These are phyloP conservation scores for Plectosphaerella plurivora DNA, from an alignment of 2,329 filamentous ascomycete species.

Conservation along the genomic window DNA sequence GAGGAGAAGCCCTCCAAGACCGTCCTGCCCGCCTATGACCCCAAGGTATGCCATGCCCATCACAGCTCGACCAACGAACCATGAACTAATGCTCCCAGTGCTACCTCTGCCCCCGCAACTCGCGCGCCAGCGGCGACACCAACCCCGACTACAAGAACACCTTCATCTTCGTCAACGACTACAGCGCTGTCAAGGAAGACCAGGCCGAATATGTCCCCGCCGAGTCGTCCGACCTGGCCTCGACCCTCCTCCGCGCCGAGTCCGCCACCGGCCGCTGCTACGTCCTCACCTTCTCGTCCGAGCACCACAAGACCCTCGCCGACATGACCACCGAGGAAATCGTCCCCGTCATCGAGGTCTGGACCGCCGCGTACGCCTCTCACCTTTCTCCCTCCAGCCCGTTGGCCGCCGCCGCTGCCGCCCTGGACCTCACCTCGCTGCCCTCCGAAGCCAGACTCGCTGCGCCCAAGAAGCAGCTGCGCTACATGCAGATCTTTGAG, in stretches of 20 bases:
- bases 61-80: neutral
- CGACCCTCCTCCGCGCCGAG: constrained; percentile 74
- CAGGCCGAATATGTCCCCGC: constrained; percentile 69
- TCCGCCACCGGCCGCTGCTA: constrained; percentile 94
- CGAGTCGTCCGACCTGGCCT: constrained; percentile 52
- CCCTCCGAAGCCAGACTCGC: constrained; percentile 30
- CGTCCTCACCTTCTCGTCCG: constrained; percentile 88
- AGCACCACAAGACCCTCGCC: constrained; percentile 87
- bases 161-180: constrained; percentile 96
- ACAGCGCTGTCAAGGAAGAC: constrained; percentile 90
- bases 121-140: constrained; percentile 76
- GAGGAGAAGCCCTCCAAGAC: constrained; percentile 68
- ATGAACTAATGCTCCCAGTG: constrained; percentile 47
- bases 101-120: constrained; percentile 91
- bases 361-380: constrained; percentile 83
- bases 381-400: constrained; percentile 72
- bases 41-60: constrained; percentile 43
- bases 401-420: constrained; percentile 39
- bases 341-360: constrained; percentile 77
- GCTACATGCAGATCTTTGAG: constrained; percentile 99
- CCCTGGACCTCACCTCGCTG: constrained; percentile 32
- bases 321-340: constrained; percentile 79
- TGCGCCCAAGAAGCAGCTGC: constrained; percentile 69
- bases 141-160: constrained; percentile 86
- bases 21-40: constrained; percentile 75